Percentiles rank a stretch among this genome's conserved stretches.
Evolutionary conservation across 768 basidiomycete species (phyloP).

Genomic region (Macrolepiota albuminosa): DNA sequence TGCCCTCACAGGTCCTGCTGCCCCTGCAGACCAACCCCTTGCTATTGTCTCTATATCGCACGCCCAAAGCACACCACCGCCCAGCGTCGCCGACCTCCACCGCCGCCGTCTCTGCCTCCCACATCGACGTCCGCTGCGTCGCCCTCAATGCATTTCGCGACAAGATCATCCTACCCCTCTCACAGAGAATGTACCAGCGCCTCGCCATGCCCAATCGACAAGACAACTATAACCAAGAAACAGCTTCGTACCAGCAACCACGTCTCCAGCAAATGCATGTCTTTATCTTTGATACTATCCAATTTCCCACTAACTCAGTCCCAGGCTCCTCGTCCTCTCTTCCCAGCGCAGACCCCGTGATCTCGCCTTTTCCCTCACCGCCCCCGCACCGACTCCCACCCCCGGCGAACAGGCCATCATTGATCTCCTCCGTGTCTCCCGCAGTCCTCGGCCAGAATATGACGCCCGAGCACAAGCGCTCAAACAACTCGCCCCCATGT

Average conservation of each 20-base stretch:
- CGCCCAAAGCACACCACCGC: slow-evolving; percentile 48
- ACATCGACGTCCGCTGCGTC: slow-evolving; percentile 79
- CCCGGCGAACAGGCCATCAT: slow-evolving; percentile 64
- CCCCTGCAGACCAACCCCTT: slow-evolving; percentile 41
- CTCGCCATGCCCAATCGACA: slow-evolving; percentile 51
- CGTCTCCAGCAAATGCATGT: slow-evolving; percentile 78
- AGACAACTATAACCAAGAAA: slow-evolving; percentile 48
- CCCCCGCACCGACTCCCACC: slow-evolving; percentile 49
- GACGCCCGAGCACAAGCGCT: slow-evolving; percentile 25
- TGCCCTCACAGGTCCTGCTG: slow-evolving; percentile 26
- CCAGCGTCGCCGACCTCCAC: slow-evolving; percentile 40
- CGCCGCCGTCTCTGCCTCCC: slow-evolving; percentile 34
- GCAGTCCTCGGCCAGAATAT: slow-evolving; percentile 43
- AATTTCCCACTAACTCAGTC: background rate
- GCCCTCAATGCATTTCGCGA: slow-evolving; percentile 79
- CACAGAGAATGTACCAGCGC: slow-evolving; percentile 47
- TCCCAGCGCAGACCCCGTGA: slow-evolving; percentile 62
- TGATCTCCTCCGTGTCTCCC: slow-evolving; percentile 61
- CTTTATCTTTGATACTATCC: background rate
- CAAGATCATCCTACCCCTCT: slow-evolving; percentile 67
- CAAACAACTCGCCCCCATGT: slow-evolving; percentile 18
- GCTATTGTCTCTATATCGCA: slow-evolving; percentile 64
- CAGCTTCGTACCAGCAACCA: slow-evolving; percentile 55
- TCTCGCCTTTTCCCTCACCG: slow-evolving; percentile 55
- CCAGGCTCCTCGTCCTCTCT: slow-evolving; percentile 69